Evolutionary conservation across 225 moss, liverwort and hornwort species (phyloP), one percentile per base, ranked within the genome.

Genomic region (Bryum argenteum): DNA sequence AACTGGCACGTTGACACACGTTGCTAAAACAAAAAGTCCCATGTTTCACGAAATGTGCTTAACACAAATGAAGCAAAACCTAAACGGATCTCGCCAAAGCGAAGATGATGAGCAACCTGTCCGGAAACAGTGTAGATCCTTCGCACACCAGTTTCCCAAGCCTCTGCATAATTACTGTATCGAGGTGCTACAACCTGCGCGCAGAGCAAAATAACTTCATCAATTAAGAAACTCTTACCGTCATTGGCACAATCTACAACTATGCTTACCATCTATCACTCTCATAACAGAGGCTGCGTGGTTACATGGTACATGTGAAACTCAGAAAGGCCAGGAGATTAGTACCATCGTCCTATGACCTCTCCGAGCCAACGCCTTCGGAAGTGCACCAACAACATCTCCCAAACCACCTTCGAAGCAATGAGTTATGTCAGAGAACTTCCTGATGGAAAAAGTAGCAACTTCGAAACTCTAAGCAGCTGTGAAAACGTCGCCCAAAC

Each of bases 331-430:
- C 47, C 56, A 72, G 18, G 20, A 65, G 43, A 26, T 21, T 23
- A 75, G 33, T 78, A 92, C 92, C 93, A 93, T 93, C 43, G 87
- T 89, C 56, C 93, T 91, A 81, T 93, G 93, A 16, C 93, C 93
- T 80, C 93, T 76, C 44, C 93, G 85, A 54, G 90, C 89, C 78
- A 93, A 77, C 43, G 91, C 93, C 70, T 91, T 93, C 9, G 93
- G 93, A 68, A 93, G 84, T 63, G 93, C 93, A 79, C 93, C 93
- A 37, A 89, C 91, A 53, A 93, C 93, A 79, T 93, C 93, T 71
- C 93, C 93, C 81, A 93, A 80, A 65, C 93, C 93, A 73, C 93
- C 93, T 92, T 76, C 74, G 56, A 78, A 73, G 19, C 47, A 58
- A 63, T 18, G 47, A 65, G 47, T 57, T 17, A 64, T 10, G 40